These are phyloP conservation scores for Xylariomycetidae sp. DNA, from an alignment of 2,329 filamentous ascomycete species.

Conservation along the genomic window DNA sequence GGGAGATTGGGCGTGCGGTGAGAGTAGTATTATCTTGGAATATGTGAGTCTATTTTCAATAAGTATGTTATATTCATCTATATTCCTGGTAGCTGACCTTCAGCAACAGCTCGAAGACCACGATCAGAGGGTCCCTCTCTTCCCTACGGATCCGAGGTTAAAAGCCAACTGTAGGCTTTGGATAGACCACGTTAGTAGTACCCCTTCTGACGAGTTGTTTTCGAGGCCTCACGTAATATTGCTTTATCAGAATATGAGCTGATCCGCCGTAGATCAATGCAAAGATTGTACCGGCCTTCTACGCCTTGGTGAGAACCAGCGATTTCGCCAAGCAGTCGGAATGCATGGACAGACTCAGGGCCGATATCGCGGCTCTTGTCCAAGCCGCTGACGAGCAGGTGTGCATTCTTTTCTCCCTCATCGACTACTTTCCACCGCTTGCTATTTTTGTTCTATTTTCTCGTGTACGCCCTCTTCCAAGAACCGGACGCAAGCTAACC, in stretches of 20 bases:
- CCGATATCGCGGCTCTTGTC: conserved; percentile 53
- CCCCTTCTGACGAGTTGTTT: neutral
- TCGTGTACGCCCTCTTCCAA: conserved; percentile 5
- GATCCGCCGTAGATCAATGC: conserved; percentile 60
- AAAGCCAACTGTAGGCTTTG: conserved; percentile 74
- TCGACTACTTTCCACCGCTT: neutral
- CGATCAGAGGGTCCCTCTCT: conserved; percentile 51
- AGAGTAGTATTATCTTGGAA: conserved; percentile 79
- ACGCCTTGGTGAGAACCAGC: conserved; percentile 64
- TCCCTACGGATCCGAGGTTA: conserved; percentile 61
- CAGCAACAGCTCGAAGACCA: conserved; percentile 65
- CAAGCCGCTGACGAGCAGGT: conserved; percentile 43
- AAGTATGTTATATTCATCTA: too few species aligned
- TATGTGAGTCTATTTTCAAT: conserved; percentile 69
- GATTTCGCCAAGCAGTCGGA: conserved; percentile 54
- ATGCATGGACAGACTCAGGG: conserved; percentile 57
- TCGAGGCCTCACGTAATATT: neutral
- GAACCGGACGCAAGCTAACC: too few species aligned
- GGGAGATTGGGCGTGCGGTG: conserved; percentile 76
- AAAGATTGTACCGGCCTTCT: conserved; percentile 72
- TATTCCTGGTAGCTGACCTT: conserved; percentile 5
- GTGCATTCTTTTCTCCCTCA: conserved; percentile 11
- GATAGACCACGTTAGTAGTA: conserved; percentile 80
- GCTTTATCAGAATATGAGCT: neutral
- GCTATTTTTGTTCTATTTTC: neutral